Evolutionary conservation across 805 yeast genomes (phyloP).

Genomic region (Saturnispora hagleri): DNA sequence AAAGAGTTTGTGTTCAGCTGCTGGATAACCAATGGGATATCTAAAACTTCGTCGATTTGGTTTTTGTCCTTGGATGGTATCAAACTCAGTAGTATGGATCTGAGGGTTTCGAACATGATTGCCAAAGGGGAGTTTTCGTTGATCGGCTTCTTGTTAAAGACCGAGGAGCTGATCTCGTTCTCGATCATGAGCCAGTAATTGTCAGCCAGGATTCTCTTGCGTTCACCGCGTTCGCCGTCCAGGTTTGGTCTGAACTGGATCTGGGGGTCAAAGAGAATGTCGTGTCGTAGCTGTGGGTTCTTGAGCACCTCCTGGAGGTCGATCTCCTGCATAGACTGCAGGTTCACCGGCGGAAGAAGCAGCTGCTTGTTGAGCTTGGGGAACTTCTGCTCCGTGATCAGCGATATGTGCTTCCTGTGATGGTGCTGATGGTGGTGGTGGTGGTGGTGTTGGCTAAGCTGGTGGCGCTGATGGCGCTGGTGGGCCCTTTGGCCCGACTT

Average conservation of each 20-base stretch:
- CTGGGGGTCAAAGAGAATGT: constrained; percentile 84
- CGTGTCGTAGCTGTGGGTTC: constrained; percentile 90
- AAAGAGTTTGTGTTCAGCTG: constrained; percentile 64
- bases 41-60: constrained; percentile 62
- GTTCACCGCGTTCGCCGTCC: constrained; percentile 82
- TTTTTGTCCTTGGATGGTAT: constrained; percentile 70
- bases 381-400: background rate
- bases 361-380: constrained; percentile 12
- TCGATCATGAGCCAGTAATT: constrained; percentile 77
- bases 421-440: constrained; percentile 2
- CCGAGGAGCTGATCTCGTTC: constrained; percentile 46
- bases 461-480: background rate
- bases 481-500: background rate
- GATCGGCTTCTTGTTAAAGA: constrained; percentile 12
- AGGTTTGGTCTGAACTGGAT: constrained; percentile 84
- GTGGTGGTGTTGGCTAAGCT: constrained; percentile 1
- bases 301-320: constrained; percentile 82
- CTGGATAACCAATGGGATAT: constrained; percentile 66
- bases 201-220: constrained; percentile 68
- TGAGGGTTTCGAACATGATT: constrained; percentile 63
- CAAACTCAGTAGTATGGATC: constrained; percentile 64
- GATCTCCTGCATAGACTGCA: constrained; percentile 74
- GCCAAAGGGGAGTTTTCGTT: constrained; percentile 36
- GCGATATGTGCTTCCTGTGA: background rate
- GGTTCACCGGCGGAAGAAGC: constrained; percentile 67